Base-by-base conservation (phyloP, 495 filamentous ascomycete genomes). In the Tuber calosporum region DNA sequence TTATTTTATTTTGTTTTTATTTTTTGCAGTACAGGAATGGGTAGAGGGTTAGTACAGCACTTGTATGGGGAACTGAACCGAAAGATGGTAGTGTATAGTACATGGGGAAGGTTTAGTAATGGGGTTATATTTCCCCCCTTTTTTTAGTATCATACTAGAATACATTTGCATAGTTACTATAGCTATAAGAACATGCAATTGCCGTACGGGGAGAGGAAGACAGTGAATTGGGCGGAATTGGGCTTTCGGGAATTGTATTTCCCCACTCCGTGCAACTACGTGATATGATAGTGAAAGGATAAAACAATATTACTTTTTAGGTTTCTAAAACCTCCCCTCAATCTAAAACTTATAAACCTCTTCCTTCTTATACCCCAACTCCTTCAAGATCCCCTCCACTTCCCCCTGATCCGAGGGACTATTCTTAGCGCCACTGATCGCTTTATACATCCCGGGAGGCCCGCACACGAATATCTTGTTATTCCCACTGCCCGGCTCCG, bases 331-430 rank as follows among this genome's bases (percentile, higher is more conserved):
- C 53, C 11, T 17, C 53, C 26, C 9, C 30, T 34, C 22, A 34
- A 58, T 83, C 80, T 92, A 99, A 83, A 99, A 99, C 87, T 99
- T 99, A 86, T 91, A 98, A 38, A 99, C 96, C 86, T 99, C 96
- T 67, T 97, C 95, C 84, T 92, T 86, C 72, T 80, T 87, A 85
- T 97, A 99, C 26, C 95, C 95, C 69, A 99, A 84, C 82, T 98
- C 93, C 87, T 93, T 91, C 80, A 99, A 84, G 77, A 89, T 82
- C 72, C 95, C 95, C 7, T 84, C 84, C 53, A 99, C 84, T 87
- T 98, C 95, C 67, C 95, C 95, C 84, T 99, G 95, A 81, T 99
- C 94, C 74, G 86, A 84, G 15, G 94, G 94, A 81, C 89, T 93
- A 83, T 90, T 90, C 90, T 98, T 99, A 9, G 34, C 48, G 66